Percentiles rank a stretch among this genome's conserved stretches.
These are phyloP conservation scores for Jatropha multifida DNA, from an alignment of 441 rosid species.

Conservation along the genomic window DNA sequence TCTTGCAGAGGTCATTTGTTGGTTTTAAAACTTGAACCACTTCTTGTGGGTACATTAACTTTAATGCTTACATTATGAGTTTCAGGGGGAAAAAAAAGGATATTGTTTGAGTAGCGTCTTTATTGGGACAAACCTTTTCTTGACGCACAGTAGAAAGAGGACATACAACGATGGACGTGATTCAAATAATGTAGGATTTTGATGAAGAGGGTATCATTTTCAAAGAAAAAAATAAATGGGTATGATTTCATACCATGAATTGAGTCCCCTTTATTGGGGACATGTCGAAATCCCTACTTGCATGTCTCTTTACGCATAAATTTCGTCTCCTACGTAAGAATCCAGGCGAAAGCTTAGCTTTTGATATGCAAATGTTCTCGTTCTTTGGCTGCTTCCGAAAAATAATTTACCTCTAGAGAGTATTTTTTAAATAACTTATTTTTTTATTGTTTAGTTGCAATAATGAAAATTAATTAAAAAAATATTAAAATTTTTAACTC, in stretches of 20 bases:
- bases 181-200: slow-evolving; percentile 8
- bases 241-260: slow-evolving; percentile 6
- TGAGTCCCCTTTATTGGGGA: neutral
- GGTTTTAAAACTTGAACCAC: no score
- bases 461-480: no score
- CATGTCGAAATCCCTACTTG: neutral
- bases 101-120: neutral
- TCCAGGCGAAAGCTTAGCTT: no score
- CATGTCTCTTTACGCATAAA: slow-evolving; percentile 15
- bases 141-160: neutral
- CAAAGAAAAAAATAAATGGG: slow-evolving; percentile 6
- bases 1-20: no score
- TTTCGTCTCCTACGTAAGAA: neutral
- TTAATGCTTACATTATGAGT: neutral
- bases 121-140: neutral
- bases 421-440: no score
- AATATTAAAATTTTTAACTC: no score
- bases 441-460: no score
- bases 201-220: neutral
- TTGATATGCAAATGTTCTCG: no score
- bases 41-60: no score
- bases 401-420: no score
- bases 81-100: neutral
- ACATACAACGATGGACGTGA: neutral
- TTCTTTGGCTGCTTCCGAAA: no score